These are phyloP conservation scores for Quercus phellos DNA, from an alignment of 331 rosid genomes.

Conservation along the genomic window DNA sequence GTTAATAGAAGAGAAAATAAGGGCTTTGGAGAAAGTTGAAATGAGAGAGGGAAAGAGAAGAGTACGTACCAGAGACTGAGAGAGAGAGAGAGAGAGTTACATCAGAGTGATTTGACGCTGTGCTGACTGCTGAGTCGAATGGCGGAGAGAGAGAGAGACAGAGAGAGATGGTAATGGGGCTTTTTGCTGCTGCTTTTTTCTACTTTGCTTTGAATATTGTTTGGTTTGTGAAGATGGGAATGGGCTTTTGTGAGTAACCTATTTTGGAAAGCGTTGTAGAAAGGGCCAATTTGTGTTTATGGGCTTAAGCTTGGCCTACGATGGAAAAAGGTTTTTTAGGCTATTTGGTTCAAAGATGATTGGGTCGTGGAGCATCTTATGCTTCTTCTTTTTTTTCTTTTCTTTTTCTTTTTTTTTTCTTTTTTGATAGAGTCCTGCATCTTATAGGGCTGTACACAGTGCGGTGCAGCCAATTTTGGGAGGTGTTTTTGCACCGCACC, in stretches of 20 bases:
- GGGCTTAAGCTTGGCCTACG: no score
- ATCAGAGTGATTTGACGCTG: neutral
- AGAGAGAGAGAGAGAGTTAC: neutral
- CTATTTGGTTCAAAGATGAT: no score
- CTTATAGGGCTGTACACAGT: no score
- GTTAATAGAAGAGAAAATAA: neutral
- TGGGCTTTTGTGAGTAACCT: neutral
- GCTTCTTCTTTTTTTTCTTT: no score
- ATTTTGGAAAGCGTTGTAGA: no score
- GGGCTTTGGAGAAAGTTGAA: neutral
- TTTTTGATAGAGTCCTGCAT: no score
- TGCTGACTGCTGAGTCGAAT: neutral
- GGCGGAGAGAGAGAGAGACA: neutral
- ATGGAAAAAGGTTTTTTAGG: no score
- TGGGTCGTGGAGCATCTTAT: no score
- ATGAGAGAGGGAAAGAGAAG: neutral
- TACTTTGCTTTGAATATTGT: no score
- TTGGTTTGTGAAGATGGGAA: neutral
- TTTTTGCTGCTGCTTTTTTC: neutral
- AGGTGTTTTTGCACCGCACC: no score
- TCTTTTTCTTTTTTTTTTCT: rapidly evolving
- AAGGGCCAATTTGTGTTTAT: no score
- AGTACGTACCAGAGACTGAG: neutral
- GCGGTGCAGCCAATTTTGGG: no score
- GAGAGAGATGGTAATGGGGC: neutral